Evolutionary conservation across 78 protist species (phyloP).

Genomic region (Trichosphaerium sp.): DNA sequence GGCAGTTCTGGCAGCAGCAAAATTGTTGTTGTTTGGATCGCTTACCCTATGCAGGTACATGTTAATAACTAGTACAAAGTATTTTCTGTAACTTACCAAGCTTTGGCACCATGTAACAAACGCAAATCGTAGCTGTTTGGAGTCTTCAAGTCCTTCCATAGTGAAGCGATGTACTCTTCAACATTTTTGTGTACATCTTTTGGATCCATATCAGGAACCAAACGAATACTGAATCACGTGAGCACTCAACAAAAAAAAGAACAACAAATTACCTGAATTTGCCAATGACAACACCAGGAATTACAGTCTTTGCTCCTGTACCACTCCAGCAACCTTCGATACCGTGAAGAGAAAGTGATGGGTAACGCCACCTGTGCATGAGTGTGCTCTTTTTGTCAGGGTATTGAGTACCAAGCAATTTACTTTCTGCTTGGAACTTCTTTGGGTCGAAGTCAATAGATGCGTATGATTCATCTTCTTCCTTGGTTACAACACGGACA

Average conservation of each 20-base stretch:
- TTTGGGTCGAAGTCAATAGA: background rate
- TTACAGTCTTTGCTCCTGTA: conserved; percentile 15
- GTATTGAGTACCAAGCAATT: background rate
- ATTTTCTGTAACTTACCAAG: no score
- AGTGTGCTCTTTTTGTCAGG: background rate
- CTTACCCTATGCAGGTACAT: no score
- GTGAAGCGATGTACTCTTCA: background rate
- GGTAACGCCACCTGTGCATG: conserved; percentile 24
- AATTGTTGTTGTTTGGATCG: background rate
- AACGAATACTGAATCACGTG: background rate
- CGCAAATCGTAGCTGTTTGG: background rate
- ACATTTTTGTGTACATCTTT: background rate
- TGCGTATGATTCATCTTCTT: background rate
- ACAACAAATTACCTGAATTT: background rate
- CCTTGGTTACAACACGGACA: background rate
- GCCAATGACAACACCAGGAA: background rate
- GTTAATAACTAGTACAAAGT: no score
- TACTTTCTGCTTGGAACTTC: background rate
- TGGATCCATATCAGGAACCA: background rate
- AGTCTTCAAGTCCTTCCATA: no score
- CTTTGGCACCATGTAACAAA: no score
- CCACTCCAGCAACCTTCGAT: conserved; percentile 15
- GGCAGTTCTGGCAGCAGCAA: no score
- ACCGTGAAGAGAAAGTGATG: conserved; percentile 22
- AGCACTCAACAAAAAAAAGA: background rate